Evolutionary conservation across 2,329 filamentous ascomycete genomes (phyloP), one percentile per base, ranked within the genome.

Genomic region (Leptographium galeiforme): DNA sequence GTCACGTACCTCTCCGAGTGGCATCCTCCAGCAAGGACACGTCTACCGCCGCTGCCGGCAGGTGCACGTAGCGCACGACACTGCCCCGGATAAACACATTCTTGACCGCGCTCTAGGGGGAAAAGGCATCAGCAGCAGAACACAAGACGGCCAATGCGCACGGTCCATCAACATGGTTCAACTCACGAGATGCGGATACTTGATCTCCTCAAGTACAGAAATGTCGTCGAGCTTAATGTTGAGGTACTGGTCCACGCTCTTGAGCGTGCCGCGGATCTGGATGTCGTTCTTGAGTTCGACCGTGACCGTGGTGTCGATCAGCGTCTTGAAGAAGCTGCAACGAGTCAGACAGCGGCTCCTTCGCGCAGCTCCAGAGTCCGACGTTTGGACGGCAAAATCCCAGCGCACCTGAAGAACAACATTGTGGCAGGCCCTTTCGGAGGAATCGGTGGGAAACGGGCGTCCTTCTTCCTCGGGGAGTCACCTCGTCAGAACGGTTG

Each of bases 221-320:
- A 97, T 94, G 65, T 96, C 89, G 65, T 98, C 93, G 50, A 98
- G 81, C 76, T 97, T 97, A 73, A 98, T 96, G 73, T 98, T 98
- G 65, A 98, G 81, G 72, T 95, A 98, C 74, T 97, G 93, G 68
- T 98, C 93, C 61, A 98, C 91, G 65, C 87, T 94, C 76, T 97
- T 98, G 61, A 98, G 78, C 39, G 85, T 94, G 60, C 93, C 93
- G 63, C 88, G 87, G 68, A 98, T 94, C 67, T 90, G 89, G 62
- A 98, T 95, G 72, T 98, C 93, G 70, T 98, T 98, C 74, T 98
- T 98, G 68, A 98, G 87, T 75, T 98, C 93, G 67, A 98, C 89
- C 48, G 90, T 97, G 65, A 98, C 90, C 75, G 94, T 84, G 62
- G 93, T 86, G 75, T 96, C 93, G 68, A 96, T 94, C 64, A 97